These are phyloP conservation scores for Cardiospermum halicacabum DNA, from an alignment of 345 rosid genomes.

Conservation along the genomic window DNA sequence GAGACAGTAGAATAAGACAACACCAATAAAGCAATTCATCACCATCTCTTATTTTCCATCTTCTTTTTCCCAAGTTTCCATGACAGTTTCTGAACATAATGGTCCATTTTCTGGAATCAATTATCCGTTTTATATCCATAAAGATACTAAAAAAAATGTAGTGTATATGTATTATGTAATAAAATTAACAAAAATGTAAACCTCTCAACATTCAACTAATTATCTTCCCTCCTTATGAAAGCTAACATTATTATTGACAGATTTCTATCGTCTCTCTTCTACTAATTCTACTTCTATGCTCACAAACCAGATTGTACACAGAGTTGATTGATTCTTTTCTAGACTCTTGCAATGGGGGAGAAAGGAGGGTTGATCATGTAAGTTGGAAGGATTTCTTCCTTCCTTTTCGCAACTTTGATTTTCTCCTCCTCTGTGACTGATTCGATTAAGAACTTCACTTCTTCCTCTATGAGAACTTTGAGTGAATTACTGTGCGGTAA, in stretches of 20 bases:
- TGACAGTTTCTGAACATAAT: background rate
- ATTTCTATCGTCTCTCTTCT: slow-evolving; percentile 33
- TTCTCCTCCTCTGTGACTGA: slow-evolving; percentile 55
- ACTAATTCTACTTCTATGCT: slow-evolving; percentile 21
- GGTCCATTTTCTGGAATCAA: background rate
- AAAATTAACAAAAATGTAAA: slow-evolving; percentile 10
- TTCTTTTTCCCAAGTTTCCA: background rate
- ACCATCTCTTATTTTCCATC: background rate
- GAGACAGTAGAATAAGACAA: background rate
- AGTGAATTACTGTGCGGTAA: slow-evolving; percentile 46
- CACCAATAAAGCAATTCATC: no score
- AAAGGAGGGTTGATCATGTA: slow-evolving; percentile 76
- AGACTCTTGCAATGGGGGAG: slow-evolving; percentile 87
- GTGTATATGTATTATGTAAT: no score
- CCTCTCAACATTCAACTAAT: slow-evolving; percentile 24
- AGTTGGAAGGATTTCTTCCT: slow-evolving; percentile 44
- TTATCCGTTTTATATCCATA: no score
- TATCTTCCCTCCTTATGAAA: slow-evolving; percentile 36
- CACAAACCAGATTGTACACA: slow-evolving; percentile 26
- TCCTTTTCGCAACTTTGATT: slow-evolving; percentile 34
- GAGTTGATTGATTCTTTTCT: slow-evolving; percentile 36
- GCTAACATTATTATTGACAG: slow-evolving; percentile 50
- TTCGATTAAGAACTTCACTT: slow-evolving; percentile 57
- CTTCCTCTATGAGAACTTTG: slow-evolving; percentile 67
- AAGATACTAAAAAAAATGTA: no score